Evolutionary conservation across 345 rosid genomes (phyloP), one percentile per base, ranked within the genome.

Genomic region (Aegle marmelos): DNA sequence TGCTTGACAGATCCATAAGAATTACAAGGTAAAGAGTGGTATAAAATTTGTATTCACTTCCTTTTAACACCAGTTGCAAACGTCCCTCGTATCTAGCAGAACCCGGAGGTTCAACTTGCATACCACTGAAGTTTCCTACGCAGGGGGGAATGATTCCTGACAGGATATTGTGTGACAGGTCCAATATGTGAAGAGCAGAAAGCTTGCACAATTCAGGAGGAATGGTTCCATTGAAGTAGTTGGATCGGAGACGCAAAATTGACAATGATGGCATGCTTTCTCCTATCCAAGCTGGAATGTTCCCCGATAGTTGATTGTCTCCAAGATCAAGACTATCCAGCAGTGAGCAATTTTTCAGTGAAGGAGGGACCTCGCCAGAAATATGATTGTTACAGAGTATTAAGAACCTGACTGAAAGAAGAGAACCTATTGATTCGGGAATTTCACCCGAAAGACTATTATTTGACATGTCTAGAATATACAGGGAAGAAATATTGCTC

Each of bases 261-360:
- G 60, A 37, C 71, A 80, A 9, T 7, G 70, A 61, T 1, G 69
- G 41, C 37, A 80, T 69, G 64, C 74, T 75, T 66, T 79, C 77
- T 27, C 75, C 77, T 28, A 76, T 72, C 83, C 83, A 81, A 64
- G 62, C 54, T 30, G 83, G 83, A 27, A 76, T 27, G 37, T 31
- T 39, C n/a, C 78, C 83, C 1, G 62, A 56, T 1, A 81, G 53
- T 66, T 65, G 41, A 24, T 81, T 81, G 27, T 64, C 72, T 5
- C 77, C 77, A 9, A 80, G 54, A 72, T 70, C 77, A 21, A 76
- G 53, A 60, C 65, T 71, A 9, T 21, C 45, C 28, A 81, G 21
- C 2, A 4, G 7, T 4, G 73, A 33, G 68, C 68, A 72, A 28
- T 76, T 81, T 71, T 60, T 37, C 61, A 70, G 5, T 39, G 62